Percentiles rank a stretch among this genome's conserved stretches.
Evolutionary conservation across 106 monocot genomes (phyloP).

Genomic region (Hemerocallis citrina): DNA sequence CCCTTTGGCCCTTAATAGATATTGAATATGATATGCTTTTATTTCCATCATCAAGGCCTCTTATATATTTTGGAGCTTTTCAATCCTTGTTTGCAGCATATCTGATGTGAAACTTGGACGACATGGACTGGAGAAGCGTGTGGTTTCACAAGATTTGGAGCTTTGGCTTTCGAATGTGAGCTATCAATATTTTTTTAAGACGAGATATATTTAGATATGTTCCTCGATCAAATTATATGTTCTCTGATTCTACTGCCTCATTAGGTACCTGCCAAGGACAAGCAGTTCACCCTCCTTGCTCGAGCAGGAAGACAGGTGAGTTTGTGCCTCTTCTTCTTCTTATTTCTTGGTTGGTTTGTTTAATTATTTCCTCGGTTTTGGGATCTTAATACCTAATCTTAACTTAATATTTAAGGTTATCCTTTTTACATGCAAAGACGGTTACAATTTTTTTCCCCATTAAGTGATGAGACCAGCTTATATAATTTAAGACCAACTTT

Average conservation of each 20-base stretch:
- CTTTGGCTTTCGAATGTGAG: constrained; percentile 97
- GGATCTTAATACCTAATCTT: neutral
- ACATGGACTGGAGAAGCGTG: constrained; percentile 91
- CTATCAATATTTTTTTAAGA: neutral
- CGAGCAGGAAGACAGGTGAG: constrained; percentile 95
- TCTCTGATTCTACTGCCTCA: neutral
- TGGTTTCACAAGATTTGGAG: constrained; percentile 96
- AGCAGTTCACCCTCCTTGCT: constrained; percentile 88
- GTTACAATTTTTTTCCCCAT: too few relatives aligned
- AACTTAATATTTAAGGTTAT: neutral
- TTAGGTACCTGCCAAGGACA: constrained; percentile 76
- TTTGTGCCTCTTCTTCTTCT: constrained; percentile 3
- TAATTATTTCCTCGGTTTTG: neutral
- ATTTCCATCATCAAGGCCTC: neutral
- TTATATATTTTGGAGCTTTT: neutral
- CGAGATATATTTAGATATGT: neutral
- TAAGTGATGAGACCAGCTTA: neutral
- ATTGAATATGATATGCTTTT: neutral
- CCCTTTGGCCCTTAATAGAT: neutral
- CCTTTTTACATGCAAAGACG: too few relatives aligned
- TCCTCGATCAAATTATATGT: neutral
- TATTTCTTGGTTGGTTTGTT: neutral
- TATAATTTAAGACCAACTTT: neutral
- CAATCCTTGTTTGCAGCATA: constrained; percentile 39
- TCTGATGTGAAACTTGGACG: constrained; percentile 72